Evolutionary conservation across 2,329 filamentous ascomycete species (phyloP), one percentile per base, ranked within the genome.

Genomic region (Xylariaceae sp.): DNA sequence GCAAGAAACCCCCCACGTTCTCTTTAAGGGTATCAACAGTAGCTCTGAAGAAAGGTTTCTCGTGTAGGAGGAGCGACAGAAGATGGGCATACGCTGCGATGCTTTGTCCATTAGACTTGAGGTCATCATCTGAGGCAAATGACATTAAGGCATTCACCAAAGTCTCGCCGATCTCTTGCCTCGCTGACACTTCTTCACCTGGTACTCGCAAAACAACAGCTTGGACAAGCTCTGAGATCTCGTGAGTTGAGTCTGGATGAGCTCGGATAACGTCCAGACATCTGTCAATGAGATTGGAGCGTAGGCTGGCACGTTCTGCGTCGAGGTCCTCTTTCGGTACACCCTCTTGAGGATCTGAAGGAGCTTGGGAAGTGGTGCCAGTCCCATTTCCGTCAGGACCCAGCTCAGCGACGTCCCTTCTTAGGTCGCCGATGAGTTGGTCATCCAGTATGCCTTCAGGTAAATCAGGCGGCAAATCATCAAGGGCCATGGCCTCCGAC

Each of bases 31-130:
- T 82, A 19, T 83, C 78, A 15, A 90, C 66, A 15, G 87, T 88
- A 38, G 82, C 81, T 38, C 78, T 76, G 61, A 95, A 95, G 62
- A 97, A 96, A 26, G 75, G 58, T 42, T 80, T 80, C 44, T 95
- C 85, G 57, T 95, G 89, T 15, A 97, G 75, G 39, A 97, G 80
- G 29, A 98, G 70, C 3, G 89, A 93, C 9, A 98, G 72, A 12
- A 98, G 74, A 64, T 98, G 91, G 15, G 93, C 89, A 65, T 94
- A 95, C 1, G 93, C 88, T 16, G 89, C 86, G 51, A 98, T 79
- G 45, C 73, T 77, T 45, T 66, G 68, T 4, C 74, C 73, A 43
- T 77, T 76, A 3, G 67, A 81, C 60, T 89, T 78, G 34, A 80
- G 71, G 35, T 83, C 79, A 8, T 81, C 78, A 30, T 82, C 76